phyloP scores from a whole-genome alignment of 1,284 basidiomycete genomes.

The Leccinum pachyderme region DNA sequence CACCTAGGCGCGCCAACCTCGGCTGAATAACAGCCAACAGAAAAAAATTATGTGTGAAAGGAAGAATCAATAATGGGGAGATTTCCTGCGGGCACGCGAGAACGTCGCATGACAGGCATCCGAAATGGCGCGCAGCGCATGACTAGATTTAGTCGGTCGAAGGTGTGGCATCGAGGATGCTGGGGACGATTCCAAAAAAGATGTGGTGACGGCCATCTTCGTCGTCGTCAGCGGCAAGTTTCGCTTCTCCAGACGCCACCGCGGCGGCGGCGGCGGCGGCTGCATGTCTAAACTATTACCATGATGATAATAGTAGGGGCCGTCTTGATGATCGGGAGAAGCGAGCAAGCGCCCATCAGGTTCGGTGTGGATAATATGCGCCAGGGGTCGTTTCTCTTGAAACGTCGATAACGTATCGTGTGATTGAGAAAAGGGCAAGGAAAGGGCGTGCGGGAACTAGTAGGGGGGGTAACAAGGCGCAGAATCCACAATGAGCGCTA shows the following conservation, averaged over 20 bases:
- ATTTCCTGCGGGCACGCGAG: constrained; percentile 7
- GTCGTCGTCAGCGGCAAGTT: neutral
- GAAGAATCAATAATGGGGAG: neutral
- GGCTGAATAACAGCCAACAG: neutral
- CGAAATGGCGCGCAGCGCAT: constrained; percentile 26
- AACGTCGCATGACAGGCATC: constrained; percentile 24
- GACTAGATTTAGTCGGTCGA: constrained; percentile 14
- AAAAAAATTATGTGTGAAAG: neutral
- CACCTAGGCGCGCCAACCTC: neutral
- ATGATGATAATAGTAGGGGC: neutral
- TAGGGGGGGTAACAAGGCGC: neutral
- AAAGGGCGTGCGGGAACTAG: constrained; percentile 11
- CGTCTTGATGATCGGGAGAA: neutral
- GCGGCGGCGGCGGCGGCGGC: neutral
- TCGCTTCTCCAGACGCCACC: constrained; percentile 10
- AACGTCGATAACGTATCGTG: constrained; percentile 7
- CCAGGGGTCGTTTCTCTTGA: constrained; percentile 8
- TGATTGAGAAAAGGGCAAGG: constrained; percentile 10
- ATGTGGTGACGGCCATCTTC: neutral
- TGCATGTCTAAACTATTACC: neutral
- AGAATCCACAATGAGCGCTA: neutral
- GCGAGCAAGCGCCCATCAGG: constrained; percentile 9
- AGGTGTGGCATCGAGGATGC: constrained; percentile 1
- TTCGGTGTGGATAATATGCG: constrained; percentile 20
- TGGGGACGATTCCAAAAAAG: neutral